These are phyloP conservation scores for Alternaria triticimaculans DNA, from an alignment of 2,329 filamentous ascomycete genomes.

Conservation along the genomic window DNA sequence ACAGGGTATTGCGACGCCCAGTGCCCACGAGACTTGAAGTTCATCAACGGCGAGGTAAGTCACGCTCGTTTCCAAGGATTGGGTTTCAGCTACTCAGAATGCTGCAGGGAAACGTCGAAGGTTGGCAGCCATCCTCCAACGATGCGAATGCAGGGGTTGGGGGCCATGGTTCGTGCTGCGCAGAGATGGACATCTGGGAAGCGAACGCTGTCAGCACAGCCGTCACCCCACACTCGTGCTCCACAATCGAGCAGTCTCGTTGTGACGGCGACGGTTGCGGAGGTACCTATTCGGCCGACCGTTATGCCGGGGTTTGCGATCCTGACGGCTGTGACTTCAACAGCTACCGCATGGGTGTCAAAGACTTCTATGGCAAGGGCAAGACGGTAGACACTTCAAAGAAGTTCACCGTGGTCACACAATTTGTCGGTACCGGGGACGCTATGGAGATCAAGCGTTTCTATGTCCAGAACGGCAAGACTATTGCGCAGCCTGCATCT, in stretches of 20 bases:
- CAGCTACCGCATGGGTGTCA: constrained; percentile 68
- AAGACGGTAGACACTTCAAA: constrained; percentile 53
- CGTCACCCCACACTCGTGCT: constrained; percentile 69
- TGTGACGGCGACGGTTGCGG: constrained; percentile 58
- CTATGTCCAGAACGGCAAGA: constrained; percentile 58
- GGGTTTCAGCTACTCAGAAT: background rate
- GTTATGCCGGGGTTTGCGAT: constrained; percentile 70
- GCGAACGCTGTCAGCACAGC: constrained; percentile 69
- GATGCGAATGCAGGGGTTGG: constrained; percentile 63
- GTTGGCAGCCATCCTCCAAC: constrained; percentile 59
- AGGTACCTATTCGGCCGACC: constrained; percentile 58
- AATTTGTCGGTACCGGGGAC: constrained; percentile 55
- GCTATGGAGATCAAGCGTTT: constrained; percentile 53
- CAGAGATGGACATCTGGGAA: constrained; percentile 71
- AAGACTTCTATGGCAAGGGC: constrained; percentile 66
- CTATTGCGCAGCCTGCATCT: constrained; percentile 54
- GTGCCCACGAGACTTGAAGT: constrained; percentile 57
- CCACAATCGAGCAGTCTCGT: constrained; percentile 56
- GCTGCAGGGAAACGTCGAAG: constrained; percentile 59
- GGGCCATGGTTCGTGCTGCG: constrained; percentile 64
- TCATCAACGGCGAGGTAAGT: constrained; percentile 52
- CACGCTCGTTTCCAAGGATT: background rate
- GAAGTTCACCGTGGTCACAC: constrained; percentile 57
- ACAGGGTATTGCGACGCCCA: constrained; percentile 52
- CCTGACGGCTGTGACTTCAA: constrained; percentile 70